phyloP scores from a whole-genome alignment of 2,329 filamentous ascomycete genomes.

The Claviceps humidiphila region DNA sequence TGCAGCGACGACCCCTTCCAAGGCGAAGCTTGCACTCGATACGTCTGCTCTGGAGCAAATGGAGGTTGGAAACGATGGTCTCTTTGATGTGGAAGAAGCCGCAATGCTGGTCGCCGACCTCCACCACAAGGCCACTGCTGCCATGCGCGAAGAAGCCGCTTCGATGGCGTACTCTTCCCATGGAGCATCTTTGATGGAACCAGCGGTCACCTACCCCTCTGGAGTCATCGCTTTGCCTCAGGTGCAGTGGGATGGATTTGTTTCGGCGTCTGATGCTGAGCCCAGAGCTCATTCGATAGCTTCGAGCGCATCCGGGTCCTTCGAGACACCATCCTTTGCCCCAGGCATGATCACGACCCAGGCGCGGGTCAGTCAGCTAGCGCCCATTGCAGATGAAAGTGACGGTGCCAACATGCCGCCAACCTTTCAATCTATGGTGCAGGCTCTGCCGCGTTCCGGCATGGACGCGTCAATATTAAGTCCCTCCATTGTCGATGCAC shows the following conservation, averaged over 20 bases:
- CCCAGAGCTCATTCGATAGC: conserved; percentile 64
- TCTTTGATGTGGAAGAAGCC: conserved; percentile 92
- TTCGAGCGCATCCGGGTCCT: conserved; percentile 50
- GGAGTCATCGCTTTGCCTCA: conserved; percentile 72
- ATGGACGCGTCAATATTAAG: conserved; percentile 62
- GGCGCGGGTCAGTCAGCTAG: conserved; percentile 48
- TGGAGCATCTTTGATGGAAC: conserved; percentile 60
- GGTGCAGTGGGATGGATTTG: conserved; percentile 84
- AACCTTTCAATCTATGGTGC: conserved; percentile 57
- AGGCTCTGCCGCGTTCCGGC: conserved; percentile 55
- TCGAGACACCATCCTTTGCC: conserved; percentile 52
- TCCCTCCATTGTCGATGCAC: conserved; percentile 56
- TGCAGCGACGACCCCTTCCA: conserved; percentile 51
- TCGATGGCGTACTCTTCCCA: conserved; percentile 62
- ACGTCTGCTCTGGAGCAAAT: conserved; percentile 82
- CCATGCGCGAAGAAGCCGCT: conserved; percentile 45
- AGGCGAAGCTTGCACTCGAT: conserved; percentile 68
- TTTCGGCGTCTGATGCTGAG: conserved; percentile 56
- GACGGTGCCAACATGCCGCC: conserved; percentile 49
- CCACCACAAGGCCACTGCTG: conserved; percentile 79
- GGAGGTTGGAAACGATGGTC: conserved; percentile 76
- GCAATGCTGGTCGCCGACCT: conserved; percentile 98
- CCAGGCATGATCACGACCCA: conserved; percentile 39
- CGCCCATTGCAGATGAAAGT: conserved; percentile 53
- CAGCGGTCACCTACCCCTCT: conserved; percentile 61